Conservation (phyloP, 257 asterid species). For the Nicotiana sylvestris region DNA sequence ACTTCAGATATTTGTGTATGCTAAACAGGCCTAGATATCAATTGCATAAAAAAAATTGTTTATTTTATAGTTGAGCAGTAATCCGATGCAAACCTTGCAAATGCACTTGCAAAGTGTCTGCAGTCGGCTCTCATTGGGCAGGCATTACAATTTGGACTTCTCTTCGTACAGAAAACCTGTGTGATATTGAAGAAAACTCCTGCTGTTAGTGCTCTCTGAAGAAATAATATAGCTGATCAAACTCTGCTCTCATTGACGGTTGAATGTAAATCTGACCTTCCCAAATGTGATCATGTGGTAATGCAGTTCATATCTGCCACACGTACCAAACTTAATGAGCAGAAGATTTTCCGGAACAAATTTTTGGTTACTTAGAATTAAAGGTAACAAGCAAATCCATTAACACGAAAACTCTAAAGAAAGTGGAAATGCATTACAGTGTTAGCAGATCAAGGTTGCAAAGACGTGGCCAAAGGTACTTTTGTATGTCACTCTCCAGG, state of each 20-base stretch:
- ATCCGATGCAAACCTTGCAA: conserved; percentile 41
- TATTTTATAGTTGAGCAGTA: background rate
- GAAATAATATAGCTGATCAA: background rate
- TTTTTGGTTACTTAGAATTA: conserved; percentile 1
- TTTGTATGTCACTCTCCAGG: conserved; percentile 36
- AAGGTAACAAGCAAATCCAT: background rate
- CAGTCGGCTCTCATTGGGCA: conserved; percentile 59
- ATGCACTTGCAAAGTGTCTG: conserved; percentile 52
- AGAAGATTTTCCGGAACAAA: background rate
- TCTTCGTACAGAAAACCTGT: conserved; percentile 56
- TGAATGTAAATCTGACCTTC: conserved; percentile 37
- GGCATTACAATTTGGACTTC: conserved; percentile 42
- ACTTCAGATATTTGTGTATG: background rate
- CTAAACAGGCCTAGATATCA: background rate
- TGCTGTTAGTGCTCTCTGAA: background rate
- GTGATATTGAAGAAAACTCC: background rate
- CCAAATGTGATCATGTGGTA: conserved; percentile 49
- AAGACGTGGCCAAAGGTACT: conserved; percentile 55
- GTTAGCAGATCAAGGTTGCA: conserved; percentile 1
- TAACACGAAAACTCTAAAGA: background rate
- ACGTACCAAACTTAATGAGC: conserved; percentile 13
- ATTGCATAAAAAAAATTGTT: background rate
- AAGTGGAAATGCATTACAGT: conserved; percentile 27
- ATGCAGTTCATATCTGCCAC: conserved; percentile 46
- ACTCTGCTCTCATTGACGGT: background rate